These are phyloP conservation scores for Nicotiana benthamiana DNA, from an alignment of 257 asterid species.

Conservation along the genomic window DNA sequence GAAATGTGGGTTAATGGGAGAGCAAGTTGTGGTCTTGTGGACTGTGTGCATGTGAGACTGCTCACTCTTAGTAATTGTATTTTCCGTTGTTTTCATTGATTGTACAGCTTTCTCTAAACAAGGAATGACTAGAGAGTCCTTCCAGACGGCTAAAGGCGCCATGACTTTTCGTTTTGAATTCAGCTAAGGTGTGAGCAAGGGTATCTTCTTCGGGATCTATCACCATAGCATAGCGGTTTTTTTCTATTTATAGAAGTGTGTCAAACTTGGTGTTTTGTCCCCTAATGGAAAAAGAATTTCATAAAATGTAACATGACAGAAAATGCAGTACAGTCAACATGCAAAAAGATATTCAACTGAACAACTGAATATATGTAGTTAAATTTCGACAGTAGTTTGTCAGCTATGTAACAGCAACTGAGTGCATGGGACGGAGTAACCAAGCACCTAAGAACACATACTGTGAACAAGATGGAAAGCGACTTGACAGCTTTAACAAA, in stretches of 20 bases:
- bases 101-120: not conserved
- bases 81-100: too few relatives aligned
- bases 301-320: not conserved
- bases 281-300: not conserved
- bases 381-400: not conserved
- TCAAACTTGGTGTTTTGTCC: constrained; percentile 1
- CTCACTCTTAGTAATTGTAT: too few relatives aligned
- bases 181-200: not conserved
- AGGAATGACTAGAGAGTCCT: not conserved
- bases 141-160: not conserved
- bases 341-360: not conserved
- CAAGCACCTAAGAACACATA: constrained; percentile 40
- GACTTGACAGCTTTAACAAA: constrained; percentile 86
- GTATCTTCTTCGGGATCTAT: not conserved
- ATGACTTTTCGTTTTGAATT: not conserved
- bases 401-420: not conserved
- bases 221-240: not conserved
- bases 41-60: not conserved
- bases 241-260: not conserved
- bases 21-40: not conserved
- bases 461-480: constrained; percentile 78
- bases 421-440: not conserved
- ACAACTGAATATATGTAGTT: not conserved
- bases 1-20: not conserved
- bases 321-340: not conserved